Conservation (phyloP, 352 stramenopile genomes). For the Globisporangium rhizosaccharum region DNA sequence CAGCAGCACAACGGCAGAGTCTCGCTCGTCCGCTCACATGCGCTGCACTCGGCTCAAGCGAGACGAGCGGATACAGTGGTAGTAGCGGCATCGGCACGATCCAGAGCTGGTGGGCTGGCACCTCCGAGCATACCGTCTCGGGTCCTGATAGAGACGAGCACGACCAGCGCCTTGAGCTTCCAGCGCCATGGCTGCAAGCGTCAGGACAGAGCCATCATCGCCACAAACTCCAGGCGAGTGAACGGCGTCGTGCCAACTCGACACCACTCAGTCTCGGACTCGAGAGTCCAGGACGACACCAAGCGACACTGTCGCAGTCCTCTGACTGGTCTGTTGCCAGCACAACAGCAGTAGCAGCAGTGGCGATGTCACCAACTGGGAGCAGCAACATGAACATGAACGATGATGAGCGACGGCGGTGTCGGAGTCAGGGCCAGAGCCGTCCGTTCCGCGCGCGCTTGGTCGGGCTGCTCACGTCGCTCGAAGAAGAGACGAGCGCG, state of each 20-base stretch:
- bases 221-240: neutral
- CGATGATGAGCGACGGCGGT: conserved; percentile 7
- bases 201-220: neutral
- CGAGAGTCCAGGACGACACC: no score
- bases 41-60: conserved; percentile 17
- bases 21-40: conserved; percentile 19
- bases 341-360: no score
- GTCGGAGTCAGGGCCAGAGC: conserved; percentile 15
- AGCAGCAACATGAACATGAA: neutral
- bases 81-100: conserved; percentile 25
- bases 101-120: conserved; percentile 54
- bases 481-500: conserved; percentile 63
- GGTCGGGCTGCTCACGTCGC: conserved; percentile 54
- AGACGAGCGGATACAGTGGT: neutral
- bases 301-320: neutral
- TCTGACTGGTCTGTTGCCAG: neutral
- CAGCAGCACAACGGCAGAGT: neutral
- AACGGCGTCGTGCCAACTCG: conserved; percentile 7
- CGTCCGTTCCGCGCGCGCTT: conserved; percentile 51
- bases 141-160: conserved; percentile 14
- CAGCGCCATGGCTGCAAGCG: neutral
- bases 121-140: neutral
- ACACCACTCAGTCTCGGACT: neutral
- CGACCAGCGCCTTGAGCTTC: neutral
- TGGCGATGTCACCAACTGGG: no score